Evolutionary conservation across 257 asterid species (phyloP).

Genomic region (Scutellaria barbata): DNA sequence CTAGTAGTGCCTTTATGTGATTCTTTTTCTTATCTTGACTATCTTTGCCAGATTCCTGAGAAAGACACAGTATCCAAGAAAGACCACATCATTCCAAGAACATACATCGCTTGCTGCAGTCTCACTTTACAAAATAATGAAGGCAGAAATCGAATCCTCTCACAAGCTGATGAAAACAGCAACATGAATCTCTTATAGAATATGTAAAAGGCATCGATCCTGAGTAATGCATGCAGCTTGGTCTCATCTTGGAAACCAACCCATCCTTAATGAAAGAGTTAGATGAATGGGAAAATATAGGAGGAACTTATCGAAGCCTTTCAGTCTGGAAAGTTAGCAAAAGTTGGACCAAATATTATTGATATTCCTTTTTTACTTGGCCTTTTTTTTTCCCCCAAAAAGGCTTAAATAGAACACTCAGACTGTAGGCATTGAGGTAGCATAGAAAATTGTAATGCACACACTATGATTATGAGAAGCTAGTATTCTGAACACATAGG

Average conservation of each 20-base stretch:
- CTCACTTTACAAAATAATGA: slow-evolving; percentile 18
- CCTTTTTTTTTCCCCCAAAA: not conserved
- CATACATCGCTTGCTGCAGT: slow-evolving; percentile 14
- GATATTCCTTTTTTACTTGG: not conserved
- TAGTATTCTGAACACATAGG: too few species aligned
- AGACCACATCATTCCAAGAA: slow-evolving; percentile 19
- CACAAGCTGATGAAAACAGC: slow-evolving; percentile 23
- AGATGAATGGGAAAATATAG: not conserved
- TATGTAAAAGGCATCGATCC: slow-evolving; percentile 9
- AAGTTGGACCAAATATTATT: slow-evolving; percentile 18
- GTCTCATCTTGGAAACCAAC: not conserved
- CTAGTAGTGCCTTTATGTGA: slow-evolving; percentile 79
- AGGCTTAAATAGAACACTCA: slow-evolving; percentile 4
- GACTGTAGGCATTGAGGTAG: too few species aligned
- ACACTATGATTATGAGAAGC: not conserved
- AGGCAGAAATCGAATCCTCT: not conserved
- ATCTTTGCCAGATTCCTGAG: slow-evolving; percentile 93
- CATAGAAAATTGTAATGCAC: too few species aligned
- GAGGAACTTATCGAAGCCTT: slow-evolving; percentile 1
- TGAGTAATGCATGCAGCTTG: not conserved
- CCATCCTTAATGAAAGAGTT: not conserved
- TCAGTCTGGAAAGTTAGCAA: not conserved
- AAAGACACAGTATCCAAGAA: slow-evolving; percentile 30
- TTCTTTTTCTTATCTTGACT: slow-evolving; percentile 92
- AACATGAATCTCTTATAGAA: slow-evolving; percentile 17